These are phyloP conservation scores for Crithidia expoeki DNA, from an alignment of 208 protist genomes.

Conservation along the genomic window DNA sequence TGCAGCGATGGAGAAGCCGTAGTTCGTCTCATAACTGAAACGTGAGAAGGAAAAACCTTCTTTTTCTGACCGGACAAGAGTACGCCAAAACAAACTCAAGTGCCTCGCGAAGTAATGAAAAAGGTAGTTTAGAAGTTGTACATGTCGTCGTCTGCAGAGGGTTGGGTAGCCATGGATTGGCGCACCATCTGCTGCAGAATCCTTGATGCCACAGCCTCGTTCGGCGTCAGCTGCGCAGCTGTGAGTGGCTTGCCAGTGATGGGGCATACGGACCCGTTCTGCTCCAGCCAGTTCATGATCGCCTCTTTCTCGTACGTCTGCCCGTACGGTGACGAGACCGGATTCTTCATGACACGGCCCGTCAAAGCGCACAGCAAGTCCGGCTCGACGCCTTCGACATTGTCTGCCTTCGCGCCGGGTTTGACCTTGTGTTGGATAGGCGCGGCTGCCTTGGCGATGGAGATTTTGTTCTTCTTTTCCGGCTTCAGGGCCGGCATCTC, in stretches of 20 bases:
- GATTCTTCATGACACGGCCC: slow-evolving; percentile 91
- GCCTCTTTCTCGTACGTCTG: slow-evolving; percentile 88
- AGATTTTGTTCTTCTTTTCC: slow-evolving; percentile 63
- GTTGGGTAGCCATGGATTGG: slow-evolving; percentile 70
- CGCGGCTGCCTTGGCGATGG: slow-evolving; percentile 70
- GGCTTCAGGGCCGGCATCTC: slow-evolving; percentile 71
- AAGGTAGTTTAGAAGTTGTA: slow-evolving; percentile 84
- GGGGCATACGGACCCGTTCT: slow-evolving; percentile 91
- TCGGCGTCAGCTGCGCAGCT: slow-evolving; percentile 59
- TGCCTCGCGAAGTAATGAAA: no score
- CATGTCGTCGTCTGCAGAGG: slow-evolving; percentile 76
- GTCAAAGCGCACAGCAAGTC: slow-evolving; percentile 85
- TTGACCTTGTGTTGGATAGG: slow-evolving; percentile 58
- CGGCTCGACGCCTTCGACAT: slow-evolving; percentile 60
- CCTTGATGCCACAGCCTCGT: slow-evolving; percentile 64
- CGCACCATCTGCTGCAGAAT: slow-evolving; percentile 86
- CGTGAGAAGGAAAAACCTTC: no score
- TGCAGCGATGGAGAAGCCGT: no score
- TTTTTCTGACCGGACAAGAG: no score
- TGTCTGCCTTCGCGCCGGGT: slow-evolving; percentile 46
- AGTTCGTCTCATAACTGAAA: no score
- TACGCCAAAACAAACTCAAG: no score
- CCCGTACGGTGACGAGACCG: slow-evolving; percentile 89
- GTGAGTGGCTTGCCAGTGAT: slow-evolving; percentile 87
- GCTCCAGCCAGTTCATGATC: slow-evolving; percentile 84